Conservation (phyloP, 352 stramenopile genomes). For the Globisporangium emineosum region DNA sequence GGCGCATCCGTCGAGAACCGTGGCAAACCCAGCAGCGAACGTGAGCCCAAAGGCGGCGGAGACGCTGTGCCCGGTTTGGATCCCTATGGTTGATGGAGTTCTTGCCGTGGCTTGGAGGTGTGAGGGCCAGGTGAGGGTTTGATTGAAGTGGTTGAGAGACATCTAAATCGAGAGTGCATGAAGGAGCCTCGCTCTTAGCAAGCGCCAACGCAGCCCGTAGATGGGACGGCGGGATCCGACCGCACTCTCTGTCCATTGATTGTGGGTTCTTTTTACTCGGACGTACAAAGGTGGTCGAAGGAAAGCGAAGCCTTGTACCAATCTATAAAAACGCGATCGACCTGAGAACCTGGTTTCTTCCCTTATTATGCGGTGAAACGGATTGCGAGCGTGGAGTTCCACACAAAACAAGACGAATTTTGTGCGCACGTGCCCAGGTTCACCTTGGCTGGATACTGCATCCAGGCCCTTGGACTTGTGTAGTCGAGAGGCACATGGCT, state of each 20-base stretch:
- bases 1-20: conserved; percentile 38
- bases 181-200: too few relatives aligned
- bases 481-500: not conserved
- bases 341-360: not conserved
- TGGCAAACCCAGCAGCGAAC: conserved; percentile 40
- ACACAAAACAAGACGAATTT: not conserved
- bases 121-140: not conserved
- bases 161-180: not conserved
- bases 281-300: too few relatives aligned
- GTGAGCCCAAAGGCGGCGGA: conserved; percentile 36
- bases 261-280: too few relatives aligned
- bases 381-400: not conserved
- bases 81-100: not conserved
- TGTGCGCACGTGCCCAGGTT: not conserved
- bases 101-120: not conserved
- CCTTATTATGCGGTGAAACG: not conserved
- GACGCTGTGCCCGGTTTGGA: conserved; percentile 3
- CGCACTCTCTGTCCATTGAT: too few relatives aligned
- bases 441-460: not conserved
- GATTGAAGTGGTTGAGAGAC: not conserved
- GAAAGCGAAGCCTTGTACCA: not conserved
- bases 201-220: too few relatives aligned
- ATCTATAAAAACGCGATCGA: not conserved
- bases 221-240: too few relatives aligned
- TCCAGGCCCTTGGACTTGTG: too few relatives aligned